phyloP scores from a whole-genome alignment of 1,284 basidiomycete species.

The Microbotryomycetes sp. region DNA sequence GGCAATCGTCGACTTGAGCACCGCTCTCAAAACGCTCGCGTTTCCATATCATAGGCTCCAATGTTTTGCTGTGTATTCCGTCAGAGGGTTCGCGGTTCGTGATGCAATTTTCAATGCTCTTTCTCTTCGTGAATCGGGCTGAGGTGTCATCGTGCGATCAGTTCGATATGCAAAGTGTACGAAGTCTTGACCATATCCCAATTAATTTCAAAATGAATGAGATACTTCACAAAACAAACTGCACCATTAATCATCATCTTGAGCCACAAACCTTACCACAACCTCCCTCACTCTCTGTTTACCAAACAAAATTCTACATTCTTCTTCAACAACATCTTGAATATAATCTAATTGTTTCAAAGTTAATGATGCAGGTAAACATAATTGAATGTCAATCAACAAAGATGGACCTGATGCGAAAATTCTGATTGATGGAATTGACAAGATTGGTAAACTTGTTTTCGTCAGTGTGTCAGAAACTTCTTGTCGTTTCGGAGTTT shows the following conservation, averaged over 20 bases:
- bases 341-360: slow-evolving; percentile 12
- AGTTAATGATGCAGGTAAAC: slow-evolving; percentile 12
- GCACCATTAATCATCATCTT: slow-evolving; percentile 4
- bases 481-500: neutral
- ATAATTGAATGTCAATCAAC: slow-evolving; percentile 23
- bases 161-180: too few relatives aligned
- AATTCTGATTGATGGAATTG: slow-evolving; percentile 24
- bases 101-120: too few relatives aligned
- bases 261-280: slow-evolving; percentile 22
- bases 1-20: too few relatives aligned
- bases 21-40: too few relatives aligned
- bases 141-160: too few relatives aligned
- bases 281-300: slow-evolving; percentile 25
- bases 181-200: too few relatives aligned
- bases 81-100: too few relatives aligned
- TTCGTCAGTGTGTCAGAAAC: neutral
- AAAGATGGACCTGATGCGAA: slow-evolving; percentile 27
- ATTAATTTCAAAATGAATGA: too few relatives aligned
- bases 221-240: too few relatives aligned
- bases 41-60: too few relatives aligned
- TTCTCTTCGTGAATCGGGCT: too few relatives aligned
- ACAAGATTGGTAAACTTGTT: slow-evolving; percentile 21
- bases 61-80: too few relatives aligned
- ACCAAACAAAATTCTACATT: slow-evolving; percentile 11
- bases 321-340: slow-evolving; percentile 4